Base-by-base conservation (phyloP, 1,139 yeast genomes). In the Lodderomyces orthopsilosis region DNA sequence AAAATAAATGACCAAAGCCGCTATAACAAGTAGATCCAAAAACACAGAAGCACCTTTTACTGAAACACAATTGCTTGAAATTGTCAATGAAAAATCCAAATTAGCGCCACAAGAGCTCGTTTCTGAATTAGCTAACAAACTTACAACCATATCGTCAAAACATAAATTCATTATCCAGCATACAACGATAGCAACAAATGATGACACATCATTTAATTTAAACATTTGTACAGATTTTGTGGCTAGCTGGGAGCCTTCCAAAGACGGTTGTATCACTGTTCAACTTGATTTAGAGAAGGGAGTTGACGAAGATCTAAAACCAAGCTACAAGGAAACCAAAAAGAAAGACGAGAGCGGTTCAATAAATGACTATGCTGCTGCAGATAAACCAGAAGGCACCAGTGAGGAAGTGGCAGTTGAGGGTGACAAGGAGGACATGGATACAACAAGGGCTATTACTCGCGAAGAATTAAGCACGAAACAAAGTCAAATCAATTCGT, bases 191-290 rank as follows among this genome's bases (percentile, higher is more conserved):
- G 18, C 34, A 21, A 35, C 26, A 5, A 32, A 41, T 12, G 35
- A 46, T 15, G 37, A 40, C 4, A 38, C 28, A 3, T 12, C 37
- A 22, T 23, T 38, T 36, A 57, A 61, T 24, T 46, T 63, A 38
- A 47, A 46, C 13, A 50, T 68, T 13, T 36, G 44, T 4, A 51
- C 71, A 2, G 57, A 57, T 21, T 60, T 68, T 45, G 70, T 66
- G 7, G 70, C 74, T 1, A 60, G 62, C 2, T 72, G 77, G 77
- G 75, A 71, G 40, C 42, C 55, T 5, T 58, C 56, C 7, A 66
- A 56, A 42, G 77, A 71, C 50, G 77, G 77, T 1, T 67, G 61
- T 43, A 50, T 65, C 7, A 57, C 57, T 5, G 42, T 67, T 13
- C 54, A 56, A 35, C 40, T 58, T n/a, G 39, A 36, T 24, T 24